Evolutionary conservation across 768 basidiomycete genomes (phyloP), one percentile per base, ranked within the genome.

Genomic region (Tubosaeta sp.): DNA sequence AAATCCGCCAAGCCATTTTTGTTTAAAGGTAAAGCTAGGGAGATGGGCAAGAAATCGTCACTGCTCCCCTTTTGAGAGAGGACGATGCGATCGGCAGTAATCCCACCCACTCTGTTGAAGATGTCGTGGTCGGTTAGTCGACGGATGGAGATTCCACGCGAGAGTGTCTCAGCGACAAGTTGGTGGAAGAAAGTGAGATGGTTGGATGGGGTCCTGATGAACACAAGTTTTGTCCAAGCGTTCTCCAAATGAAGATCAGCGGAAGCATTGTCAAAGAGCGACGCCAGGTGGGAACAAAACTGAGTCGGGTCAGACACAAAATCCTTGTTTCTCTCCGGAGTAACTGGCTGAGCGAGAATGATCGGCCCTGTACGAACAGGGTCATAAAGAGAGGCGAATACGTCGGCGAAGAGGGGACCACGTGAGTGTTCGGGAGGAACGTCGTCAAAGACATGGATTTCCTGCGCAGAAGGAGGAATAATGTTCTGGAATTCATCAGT

Each of bases 381-480:
- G 33, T 76, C 68, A 46, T 86, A 74, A 17, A 86, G 68, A 16
- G 79, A 73, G 35, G 80, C 72, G 57, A 90, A 80, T 35, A 91
- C 85, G 58, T 91, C 86, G n/a, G 79, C 71, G 59, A 84, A 89
- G 19, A 94, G 74, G 13, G 72, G 71, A 1, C 89, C 88, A 59
- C 83, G 82, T 1, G 81, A 75, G 25, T 76, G 72, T 34, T 78
- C 68, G 43, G 79, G 77, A 3, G 85, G 80, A 11, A 89, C 86
- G 56, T 95, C 91, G 55, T 91, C 89, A 26, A 92, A 70, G 52
- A 95, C 86, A 60, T 90, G 78, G 7, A 95, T 72, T 25, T 69
- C 71, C 60, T 72, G 76, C 19, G 75, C 84, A 14, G 79, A 78
- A 6, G 74, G 47, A 6, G 92, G 92, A 32, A 95, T 63, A 25